These are phyloP conservation scores for Ustilago tritici DNA, from an alignment of 1,284 basidiomycete species.

Conservation along the genomic window DNA sequence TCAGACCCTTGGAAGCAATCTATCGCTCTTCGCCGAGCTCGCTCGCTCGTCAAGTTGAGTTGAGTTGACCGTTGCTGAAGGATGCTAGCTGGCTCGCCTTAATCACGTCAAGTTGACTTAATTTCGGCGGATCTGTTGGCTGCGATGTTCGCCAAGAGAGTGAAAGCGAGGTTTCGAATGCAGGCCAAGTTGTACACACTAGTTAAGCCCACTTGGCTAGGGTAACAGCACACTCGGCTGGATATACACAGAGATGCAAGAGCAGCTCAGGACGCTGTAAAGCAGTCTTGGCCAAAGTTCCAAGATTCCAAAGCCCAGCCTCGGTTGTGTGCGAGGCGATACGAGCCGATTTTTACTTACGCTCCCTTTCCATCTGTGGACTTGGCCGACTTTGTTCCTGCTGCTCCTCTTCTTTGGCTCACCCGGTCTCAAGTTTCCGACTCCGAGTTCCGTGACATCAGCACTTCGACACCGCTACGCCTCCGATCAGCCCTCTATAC, in stretches of 20 bases:
- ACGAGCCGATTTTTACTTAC: neutral
- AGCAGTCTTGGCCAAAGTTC: neutral
- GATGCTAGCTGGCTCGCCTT: neutral
- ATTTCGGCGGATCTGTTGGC: neutral
- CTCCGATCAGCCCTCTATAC: neutral
- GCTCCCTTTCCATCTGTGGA: neutral
- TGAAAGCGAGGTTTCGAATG: neutral
- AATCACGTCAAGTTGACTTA: neutral
- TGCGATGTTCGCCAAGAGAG: neutral
- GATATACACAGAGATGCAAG: neutral
- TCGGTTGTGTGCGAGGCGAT: conserved; percentile 4
- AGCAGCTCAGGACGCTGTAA: neutral
- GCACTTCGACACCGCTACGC: conserved; percentile 4
- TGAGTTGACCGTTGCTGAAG: neutral
- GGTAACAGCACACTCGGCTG: neutral
- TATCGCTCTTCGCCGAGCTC: neutral
- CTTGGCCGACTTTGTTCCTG: neutral
- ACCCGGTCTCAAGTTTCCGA: neutral
- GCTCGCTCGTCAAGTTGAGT: neutral
- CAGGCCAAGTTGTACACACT: neutral
- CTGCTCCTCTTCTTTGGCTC: neutral
- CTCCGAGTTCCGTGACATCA: conserved; percentile 4
- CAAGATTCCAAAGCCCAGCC: conserved; percentile 6
- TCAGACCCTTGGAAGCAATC: neutral
- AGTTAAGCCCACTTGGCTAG: no score